Evolutionary conservation across 768 basidiomycete species (phyloP), one percentile per base, ranked within the genome.

Genomic region (Gloeostereum incarnatum): DNA sequence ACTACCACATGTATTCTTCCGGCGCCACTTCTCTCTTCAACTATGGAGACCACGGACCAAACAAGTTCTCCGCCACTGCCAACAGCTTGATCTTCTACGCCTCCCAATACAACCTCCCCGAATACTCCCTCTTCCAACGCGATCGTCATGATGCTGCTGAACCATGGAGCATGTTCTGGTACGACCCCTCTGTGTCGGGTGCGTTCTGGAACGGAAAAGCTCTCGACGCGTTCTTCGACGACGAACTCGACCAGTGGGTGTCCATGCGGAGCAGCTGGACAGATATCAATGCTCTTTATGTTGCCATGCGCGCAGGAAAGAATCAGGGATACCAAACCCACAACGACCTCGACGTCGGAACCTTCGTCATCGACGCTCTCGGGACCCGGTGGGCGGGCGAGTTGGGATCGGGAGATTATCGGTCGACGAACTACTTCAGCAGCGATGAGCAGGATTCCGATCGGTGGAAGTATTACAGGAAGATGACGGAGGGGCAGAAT

Each of bases 401-500:
- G 51, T 75, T 91, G 32, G 94, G 96, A 4, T 87, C 82, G 4
- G 91, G 71, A 3, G 75, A 99, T 55, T 99, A 99, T 56, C 44
- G 40, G 25, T 66, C 89, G 2, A 52, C 59, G 2, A 68, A 69
- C 25, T 98, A 98, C 66, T 99, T 99, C 68, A 63, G 57, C 21
- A 75, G 56, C 41, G 89, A 88, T 46, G 54, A 58, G 0, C 90
- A 94, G 56, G 61, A 66, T 42, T 71, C 78, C 33, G 55, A 63
- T 17, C 72, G 94, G 39, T 98, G 92, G 93, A 50, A 73, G 45
- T 98, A 96, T 65, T 99, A 96, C 69, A 75, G 93, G 55, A 98
- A 93, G 70, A 78, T 81, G 62, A 96, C 94, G 3, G 90, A 94
- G 60, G 96, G 96, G 2, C 96, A 99, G 66, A 99, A 98, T 66